Conservation (phyloP, 148 eudicot genomes). For the Silene latifolia region DNA sequence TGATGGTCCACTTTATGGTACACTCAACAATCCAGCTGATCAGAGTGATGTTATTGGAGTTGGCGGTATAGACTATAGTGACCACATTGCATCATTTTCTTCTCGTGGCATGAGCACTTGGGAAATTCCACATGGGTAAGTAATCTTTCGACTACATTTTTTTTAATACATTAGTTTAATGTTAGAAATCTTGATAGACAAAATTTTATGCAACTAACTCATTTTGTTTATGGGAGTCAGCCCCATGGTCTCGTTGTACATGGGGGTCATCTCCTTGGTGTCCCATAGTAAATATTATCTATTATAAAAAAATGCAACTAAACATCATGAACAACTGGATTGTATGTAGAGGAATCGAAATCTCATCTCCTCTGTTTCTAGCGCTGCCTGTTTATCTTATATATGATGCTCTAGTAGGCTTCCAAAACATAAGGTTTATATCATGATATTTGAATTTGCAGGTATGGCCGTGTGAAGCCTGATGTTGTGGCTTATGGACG, state of each 20-base stretch:
- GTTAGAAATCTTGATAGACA: neutral
- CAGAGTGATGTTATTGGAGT: constrained; percentile 99
- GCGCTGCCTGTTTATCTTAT: neutral
- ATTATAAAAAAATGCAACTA: neutral
- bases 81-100: constrained; percentile 95
- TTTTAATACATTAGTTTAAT: neutral
- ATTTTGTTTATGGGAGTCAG: neutral
- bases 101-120: constrained; percentile 99
- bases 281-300: neutral
- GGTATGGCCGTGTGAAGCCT: constrained; percentile 99
- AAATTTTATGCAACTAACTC: neutral
- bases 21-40: constrained; percentile 96
- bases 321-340: neutral
- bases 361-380: neutral
- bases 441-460: constrained; percentile 28
- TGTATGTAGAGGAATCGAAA: neutral
- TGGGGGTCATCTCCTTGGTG: neutral
- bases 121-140: constrained; percentile 99
- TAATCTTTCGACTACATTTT: neutral
- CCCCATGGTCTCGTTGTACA: neutral
- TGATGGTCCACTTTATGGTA: constrained; percentile 98
- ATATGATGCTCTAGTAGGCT: neutral
- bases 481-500: constrained; percentile 99
- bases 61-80: constrained; percentile 96
- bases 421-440: neutral